Evolutionary conservation across 148 eudicot species (phyloP), one percentile per base, ranked within the genome.

Genomic region (Rhododendron kiyosumense): DNA sequence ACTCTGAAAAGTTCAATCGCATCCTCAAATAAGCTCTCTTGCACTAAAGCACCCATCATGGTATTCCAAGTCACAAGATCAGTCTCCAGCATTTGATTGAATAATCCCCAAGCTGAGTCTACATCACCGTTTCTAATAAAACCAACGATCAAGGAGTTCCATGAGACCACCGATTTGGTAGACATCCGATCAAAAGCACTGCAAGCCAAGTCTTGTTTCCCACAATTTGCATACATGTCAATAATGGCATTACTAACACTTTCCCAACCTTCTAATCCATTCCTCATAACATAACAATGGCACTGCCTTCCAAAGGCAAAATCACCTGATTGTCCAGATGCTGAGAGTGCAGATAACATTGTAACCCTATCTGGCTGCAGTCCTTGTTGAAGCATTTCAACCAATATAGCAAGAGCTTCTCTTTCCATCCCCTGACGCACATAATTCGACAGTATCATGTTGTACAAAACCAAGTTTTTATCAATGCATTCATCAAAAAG

Each of bases 11-110:
- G 87, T 69, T 83, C 85, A 76, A 91, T 85, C 11, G 88, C 88
- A 3, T 89, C 92, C 49, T 79, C 84, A 71, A 89, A 86, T 26
- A 63, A 49, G 83, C 88, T 88, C 74, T 83, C 61, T 61, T 89
- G 87, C 38, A 82, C 87, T 41, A 85, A 89, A n/a, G 83, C 90
- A 69, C 57, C 84, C n/a, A 91, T 87, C 82, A 91, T 88, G 57
- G 91, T 87, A 81, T 87, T 91, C 92, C 92, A 91, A 7, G 89
- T 87, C 9, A 91, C 84, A 30, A 89, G 61, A 85, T 91, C 83
- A 73, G 88, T 78, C 84, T 83, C 91, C 0, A 88, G 89, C 88
- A 89, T 89, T 54, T 81, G 78, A 34, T 69, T 79, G 80, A 89
- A 91, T n/a, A 85, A 15, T 28, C 48, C 11, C 36, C 69, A 65